These are phyloP conservation scores for Cryphonectria japonica DNA, from an alignment of 2,329 filamentous ascomycete species.

Conservation along the genomic window DNA sequence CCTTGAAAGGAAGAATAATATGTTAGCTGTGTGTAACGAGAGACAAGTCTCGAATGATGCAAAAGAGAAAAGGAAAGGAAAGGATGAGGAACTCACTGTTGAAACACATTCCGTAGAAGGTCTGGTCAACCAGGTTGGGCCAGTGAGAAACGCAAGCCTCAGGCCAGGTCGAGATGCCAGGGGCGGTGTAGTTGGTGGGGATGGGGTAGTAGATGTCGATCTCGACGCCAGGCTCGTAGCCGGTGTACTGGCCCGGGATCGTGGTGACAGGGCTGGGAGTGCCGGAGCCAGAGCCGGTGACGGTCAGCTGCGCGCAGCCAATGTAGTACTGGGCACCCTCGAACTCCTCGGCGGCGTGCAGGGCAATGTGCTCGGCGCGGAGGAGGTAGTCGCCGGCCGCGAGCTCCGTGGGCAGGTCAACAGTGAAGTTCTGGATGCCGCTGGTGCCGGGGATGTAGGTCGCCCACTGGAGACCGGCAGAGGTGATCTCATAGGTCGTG, in stretches of 20 bases:
- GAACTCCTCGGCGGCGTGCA: constrained; percentile 41
- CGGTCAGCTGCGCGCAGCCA: constrained; percentile 42
- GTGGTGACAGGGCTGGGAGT: constrained; percentile 37
- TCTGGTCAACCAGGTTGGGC: constrained; percentile 41
- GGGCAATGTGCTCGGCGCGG: constrained; percentile 46
- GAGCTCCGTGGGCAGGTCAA: constrained; percentile 37
- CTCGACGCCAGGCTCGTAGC: constrained; percentile 40
- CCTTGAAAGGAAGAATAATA: not conserved
- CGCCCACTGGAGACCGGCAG: constrained; percentile 40
- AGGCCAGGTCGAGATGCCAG: constrained; percentile 42
- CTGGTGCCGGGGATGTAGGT: constrained; percentile 27
- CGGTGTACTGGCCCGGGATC: constrained; percentile 41
- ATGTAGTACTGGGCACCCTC: constrained; percentile 45
- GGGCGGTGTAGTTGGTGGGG: constrained; percentile 39
- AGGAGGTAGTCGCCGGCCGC: constrained; percentile 46
- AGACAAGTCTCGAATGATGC: too few species aligned
- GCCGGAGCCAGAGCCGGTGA: constrained; percentile 39
- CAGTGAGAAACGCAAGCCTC: constrained; percentile 42
- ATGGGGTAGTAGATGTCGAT: constrained; percentile 43
- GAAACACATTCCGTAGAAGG: constrained; percentile 17
- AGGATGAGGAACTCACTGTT: not conserved
- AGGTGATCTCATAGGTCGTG: constrained; percentile 37
- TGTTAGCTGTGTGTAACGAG: not conserved
- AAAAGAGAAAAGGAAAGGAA: not conserved
- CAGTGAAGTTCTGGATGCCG: constrained; percentile 39